phyloP scores from a whole-genome alignment of 495 filamentous ascomycete genomes.

The Hyaloscypha bicolor region DNA sequence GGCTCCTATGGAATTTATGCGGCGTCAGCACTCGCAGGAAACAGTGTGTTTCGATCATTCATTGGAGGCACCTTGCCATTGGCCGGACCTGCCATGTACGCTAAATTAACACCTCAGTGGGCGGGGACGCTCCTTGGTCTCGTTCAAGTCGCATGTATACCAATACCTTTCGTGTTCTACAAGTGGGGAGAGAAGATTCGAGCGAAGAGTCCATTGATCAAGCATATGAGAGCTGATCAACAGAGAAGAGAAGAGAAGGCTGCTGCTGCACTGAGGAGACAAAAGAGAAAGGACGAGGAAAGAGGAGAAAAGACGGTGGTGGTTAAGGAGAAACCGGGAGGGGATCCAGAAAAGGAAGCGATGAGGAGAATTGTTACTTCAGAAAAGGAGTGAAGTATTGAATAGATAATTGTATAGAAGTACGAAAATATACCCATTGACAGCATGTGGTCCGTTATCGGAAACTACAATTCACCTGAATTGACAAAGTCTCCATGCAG shows the following conservation, averaged over 20 bases:
- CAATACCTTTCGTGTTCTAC: conserved; percentile 82
- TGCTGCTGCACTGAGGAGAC: conserved; percentile 17
- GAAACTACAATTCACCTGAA: neutral
- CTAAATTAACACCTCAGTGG: conserved; percentile 71
- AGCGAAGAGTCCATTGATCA: conserved; percentile 64
- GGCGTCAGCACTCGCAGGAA: conserved; percentile 77
- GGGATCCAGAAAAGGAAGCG: conserved; percentile 11
- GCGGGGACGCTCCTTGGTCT: conserved; percentile 74
- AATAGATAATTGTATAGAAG: neutral
- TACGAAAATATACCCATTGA: neutral
- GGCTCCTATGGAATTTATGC: conserved; percentile 77
- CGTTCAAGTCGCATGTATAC: conserved; percentile 68
- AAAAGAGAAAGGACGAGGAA: conserved; percentile 16
- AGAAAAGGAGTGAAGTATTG: conserved; percentile 2
- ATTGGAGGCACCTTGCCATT: conserved; percentile 75
- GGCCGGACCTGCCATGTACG: conserved; percentile 73
- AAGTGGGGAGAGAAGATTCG: conserved; percentile 72
- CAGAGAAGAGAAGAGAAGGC: conserved; percentile 31
- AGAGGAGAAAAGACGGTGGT: conserved; percentile 12
- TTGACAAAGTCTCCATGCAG: neutral
- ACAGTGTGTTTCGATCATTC: conserved; percentile 66
- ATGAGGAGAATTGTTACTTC: conserved; percentile 1
- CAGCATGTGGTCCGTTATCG: neutral
- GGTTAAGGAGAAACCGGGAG: neutral
- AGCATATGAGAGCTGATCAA: conserved; percentile 70